Evolutionary conservation across 208 protist genomes (phyloP), one percentile per base, ranked within the genome.

Genomic region (Leishmania martiniquensis): DNA sequence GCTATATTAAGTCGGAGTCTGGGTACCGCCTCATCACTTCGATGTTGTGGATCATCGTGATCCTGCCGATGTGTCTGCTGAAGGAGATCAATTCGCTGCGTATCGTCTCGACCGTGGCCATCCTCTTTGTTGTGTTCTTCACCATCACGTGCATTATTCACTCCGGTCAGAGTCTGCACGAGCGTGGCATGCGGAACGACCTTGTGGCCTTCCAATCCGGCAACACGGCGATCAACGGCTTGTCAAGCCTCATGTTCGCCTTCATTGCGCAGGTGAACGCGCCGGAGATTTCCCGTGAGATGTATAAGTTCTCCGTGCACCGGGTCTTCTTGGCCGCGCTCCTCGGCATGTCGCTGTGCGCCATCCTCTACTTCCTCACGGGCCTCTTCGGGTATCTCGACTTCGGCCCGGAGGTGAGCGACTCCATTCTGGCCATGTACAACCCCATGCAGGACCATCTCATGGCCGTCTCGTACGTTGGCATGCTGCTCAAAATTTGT

Each of bases 311-410:
- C 22, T 84, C 77, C 29, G 81, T 89, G 15, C 32, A 37, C 6
- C 80, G 82, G 15, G 91, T 96, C 83, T 87, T 87, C 54, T 20
- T 86, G 17, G 75, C 82, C 9, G 85, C 83, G 3, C 62, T 72
- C n/a, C 37, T 92, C 0, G 89, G 88, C 32, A 83, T 90, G 63
- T 20, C 67, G 25, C 9, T 93, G 20, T 94, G 89, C 67, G 80
- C 83, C 7, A 51, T 77, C 0, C 62, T 97, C 1, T 97, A 97
- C 87, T 86, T 93, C 62, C 66, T 93, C 25, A 84, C 86, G 17
- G 92, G 94, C 37, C 69, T 95, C n/a, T 95, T 95, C 80, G 93
- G 91, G n/a, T 96, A 96, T 72, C 57, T 92, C 22, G 88, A 96
- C 72, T 97, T 96, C 77, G 91, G 89, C 4, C 17, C 81, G 2